Conservation (phyloP, 441 rosid genomes). For the Corymbia calophylla region DNA sequence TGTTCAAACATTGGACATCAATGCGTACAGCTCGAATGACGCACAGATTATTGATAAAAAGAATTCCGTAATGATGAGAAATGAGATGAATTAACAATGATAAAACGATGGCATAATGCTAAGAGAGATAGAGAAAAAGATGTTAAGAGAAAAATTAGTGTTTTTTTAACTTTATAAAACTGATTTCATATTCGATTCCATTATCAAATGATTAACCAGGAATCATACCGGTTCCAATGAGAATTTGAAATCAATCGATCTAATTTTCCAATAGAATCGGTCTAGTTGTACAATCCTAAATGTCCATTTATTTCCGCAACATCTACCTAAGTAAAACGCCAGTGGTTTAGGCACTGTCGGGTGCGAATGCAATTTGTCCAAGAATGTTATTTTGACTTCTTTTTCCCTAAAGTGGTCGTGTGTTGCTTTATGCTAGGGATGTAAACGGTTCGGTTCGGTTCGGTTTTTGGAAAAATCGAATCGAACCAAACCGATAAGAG, state of each 20-base stretch:
- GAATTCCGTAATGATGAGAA: background rate
- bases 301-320: background rate
- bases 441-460: too few relatives aligned
- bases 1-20: background rate
- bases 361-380: background rate
- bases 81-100: background rate
- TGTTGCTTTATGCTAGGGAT: background rate
- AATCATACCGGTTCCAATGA: too few relatives aligned
- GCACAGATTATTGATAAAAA: background rate
- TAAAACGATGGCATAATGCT: background rate
- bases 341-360: background rate
- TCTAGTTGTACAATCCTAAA: too few relatives aligned
- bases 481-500: too few relatives aligned
- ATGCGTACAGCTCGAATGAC: background rate
- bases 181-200: fast-evolving
- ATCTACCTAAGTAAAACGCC: background rate
- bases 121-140: too few relatives aligned
- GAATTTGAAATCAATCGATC: background rate
- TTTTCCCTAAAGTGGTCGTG: background rate
- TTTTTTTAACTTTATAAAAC: too few relatives aligned
- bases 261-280: too few relatives aligned
- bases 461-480: too few relatives aligned
- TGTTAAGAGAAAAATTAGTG: too few relatives aligned
- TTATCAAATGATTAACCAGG: too few relatives aligned
- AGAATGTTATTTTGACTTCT: background rate